These are phyloP conservation scores for Begonia loranthoides DNA, from an alignment of 306 rosid species.

Conservation along the genomic window DNA sequence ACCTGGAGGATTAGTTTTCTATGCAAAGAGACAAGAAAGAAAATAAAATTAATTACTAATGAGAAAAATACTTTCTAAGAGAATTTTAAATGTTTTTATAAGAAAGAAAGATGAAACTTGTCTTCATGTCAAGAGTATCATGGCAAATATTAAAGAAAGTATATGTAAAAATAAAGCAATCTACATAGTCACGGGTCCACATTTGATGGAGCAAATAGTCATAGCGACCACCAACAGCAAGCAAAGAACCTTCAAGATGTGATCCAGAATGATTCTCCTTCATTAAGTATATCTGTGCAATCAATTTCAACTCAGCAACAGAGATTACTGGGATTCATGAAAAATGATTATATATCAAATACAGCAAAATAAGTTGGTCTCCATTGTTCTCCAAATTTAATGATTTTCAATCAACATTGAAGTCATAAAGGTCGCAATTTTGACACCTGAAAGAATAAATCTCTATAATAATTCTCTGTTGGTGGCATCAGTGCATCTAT, in stretches of 20 bases:
- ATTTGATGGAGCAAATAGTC: slow-evolving; percentile 65
- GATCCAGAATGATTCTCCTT: slow-evolving; percentile 67
- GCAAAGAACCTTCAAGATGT: slow-evolving; percentile 58
- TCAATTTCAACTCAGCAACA: slow-evolving; percentile 19
- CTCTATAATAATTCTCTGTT: slow-evolving; percentile 75
- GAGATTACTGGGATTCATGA: slow-evolving; percentile 1
- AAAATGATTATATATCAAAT: background rate
- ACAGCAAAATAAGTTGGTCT: background rate
- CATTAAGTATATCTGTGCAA: slow-evolving; percentile 63
- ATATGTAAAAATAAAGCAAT: slow-evolving; percentile 16
- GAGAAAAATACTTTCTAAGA: slow-evolving; percentile 4
- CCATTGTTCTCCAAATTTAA: no score
- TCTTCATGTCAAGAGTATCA: background rate
- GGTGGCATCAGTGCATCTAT: slow-evolving; percentile 83
- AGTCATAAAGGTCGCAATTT: no score
- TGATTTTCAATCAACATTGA: slow-evolving; percentile 1
- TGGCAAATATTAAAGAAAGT: slow-evolving; percentile 4
- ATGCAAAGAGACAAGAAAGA: slow-evolving; percentile 16
- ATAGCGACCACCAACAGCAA: slow-evolving; percentile 87
- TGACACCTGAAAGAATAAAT: slow-evolving; percentile 81
- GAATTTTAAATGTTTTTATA: no score
- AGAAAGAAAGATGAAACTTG: no score
- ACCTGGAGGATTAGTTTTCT: slow-evolving; percentile 73
- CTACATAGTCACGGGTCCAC: slow-evolving; percentile 56
- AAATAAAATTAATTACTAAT: slow-evolving; percentile 9